Conservation (phyloP, 108 stramenopile genomes). For the Fistulifera solaris region DNA sequence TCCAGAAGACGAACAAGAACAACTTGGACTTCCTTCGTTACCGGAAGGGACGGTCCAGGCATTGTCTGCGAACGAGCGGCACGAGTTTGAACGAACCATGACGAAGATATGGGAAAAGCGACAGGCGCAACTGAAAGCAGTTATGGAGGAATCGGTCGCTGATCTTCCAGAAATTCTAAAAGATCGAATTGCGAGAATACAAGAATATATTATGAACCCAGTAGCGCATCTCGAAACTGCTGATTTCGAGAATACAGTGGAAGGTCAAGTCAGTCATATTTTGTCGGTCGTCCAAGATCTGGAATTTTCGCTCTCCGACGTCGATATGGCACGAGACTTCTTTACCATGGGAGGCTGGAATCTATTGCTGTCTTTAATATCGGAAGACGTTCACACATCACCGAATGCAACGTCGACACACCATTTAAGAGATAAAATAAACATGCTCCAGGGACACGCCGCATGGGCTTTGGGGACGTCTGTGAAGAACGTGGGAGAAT, state of each 20-base stretch:
- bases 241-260: conserved; percentile 8
- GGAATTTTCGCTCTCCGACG: conserved; percentile 82
- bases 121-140: conserved; percentile 56
- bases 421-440: conserved; percentile 15
- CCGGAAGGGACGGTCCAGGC: conserved; percentile 16
- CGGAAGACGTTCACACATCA: conserved; percentile 32
- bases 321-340: conserved; percentile 94
- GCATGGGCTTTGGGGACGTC: conserved; percentile 86
- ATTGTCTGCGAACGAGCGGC: conserved; percentile 16
- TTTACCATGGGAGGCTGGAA: conserved; percentile 90
- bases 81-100: conserved; percentile 56
- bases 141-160: conserved; percentile 32
- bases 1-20: conserved; percentile 61
- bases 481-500: conserved; percentile 87
- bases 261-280: conserved; percentile 16
- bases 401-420: conserved; percentile 5
- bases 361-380: conserved; percentile 50
- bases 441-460: conserved; percentile 58
- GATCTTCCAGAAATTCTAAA: conserved; percentile 62
- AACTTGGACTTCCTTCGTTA: conserved; percentile 50
- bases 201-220: conserved; percentile 29
- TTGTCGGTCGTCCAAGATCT: conserved; percentile 61
- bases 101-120: conserved; percentile 68
- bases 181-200: conserved; percentile 42
- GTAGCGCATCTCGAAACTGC: conserved; percentile 7